Conservation (phyloP, 805 yeast species). For the Metschnikowia anglica region DNA sequence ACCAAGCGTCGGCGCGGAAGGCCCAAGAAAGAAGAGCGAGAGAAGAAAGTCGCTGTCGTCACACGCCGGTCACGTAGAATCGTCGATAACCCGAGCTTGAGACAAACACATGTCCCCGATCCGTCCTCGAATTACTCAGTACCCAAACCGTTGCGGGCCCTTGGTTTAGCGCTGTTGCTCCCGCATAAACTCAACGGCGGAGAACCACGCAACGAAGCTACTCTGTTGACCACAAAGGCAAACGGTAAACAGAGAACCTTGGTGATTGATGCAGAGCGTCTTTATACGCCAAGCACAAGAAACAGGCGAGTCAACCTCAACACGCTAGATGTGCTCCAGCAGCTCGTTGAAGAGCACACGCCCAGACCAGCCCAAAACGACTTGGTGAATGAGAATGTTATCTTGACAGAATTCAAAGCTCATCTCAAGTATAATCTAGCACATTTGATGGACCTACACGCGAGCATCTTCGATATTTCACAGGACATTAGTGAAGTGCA, state of each 20-base stretch:
- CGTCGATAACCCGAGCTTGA: slow-evolving; percentile 17
- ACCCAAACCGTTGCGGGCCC: slow-evolving; percentile 16
- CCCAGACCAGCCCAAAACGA: slow-evolving; percentile 22
- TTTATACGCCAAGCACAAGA: slow-evolving; percentile 22
- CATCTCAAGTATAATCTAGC: slow-evolving; percentile 30
- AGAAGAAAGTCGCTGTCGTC: slow-evolving; percentile 11
- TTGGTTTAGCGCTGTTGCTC: slow-evolving; percentile 13
- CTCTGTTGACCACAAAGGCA: slow-evolving; percentile 19
- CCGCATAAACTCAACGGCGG: slow-evolving; percentile 4
- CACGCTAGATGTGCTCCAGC: slow-evolving; percentile 39
- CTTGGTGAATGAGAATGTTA: slow-evolving; percentile 22
- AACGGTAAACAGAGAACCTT: slow-evolving; percentile 31
- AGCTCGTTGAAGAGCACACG: slow-evolving; percentile 30
- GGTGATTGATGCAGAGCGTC: slow-evolving; percentile 30
- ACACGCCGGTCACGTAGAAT: slow-evolving; percentile 19
- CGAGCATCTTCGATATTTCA: slow-evolving; percentile 33
- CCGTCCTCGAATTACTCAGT: background rate
- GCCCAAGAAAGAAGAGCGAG: slow-evolving; percentile 18
- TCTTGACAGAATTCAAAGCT: slow-evolving; percentile 34
- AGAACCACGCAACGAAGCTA: background rate
- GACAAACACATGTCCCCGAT: slow-evolving; percentile 9
- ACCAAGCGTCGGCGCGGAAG: slow-evolving; percentile 21
- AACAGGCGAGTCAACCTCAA: slow-evolving; percentile 30
- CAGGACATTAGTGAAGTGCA: slow-evolving; percentile 31
- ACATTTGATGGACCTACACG: slow-evolving; percentile 35